Conservation (phyloP, 345 rosid species). For the Euphorbia tirucalli region DNA sequence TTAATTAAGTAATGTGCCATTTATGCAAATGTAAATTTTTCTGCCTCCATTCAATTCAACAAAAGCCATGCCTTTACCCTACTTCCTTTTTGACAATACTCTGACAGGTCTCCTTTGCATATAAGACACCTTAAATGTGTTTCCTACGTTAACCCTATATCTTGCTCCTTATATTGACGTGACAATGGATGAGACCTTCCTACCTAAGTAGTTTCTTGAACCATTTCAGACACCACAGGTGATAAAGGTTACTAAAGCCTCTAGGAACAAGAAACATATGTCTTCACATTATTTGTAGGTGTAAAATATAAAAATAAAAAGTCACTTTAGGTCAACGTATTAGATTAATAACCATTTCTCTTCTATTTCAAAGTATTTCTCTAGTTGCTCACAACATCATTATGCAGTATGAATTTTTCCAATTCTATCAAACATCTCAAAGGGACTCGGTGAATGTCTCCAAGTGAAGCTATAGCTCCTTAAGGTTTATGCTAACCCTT, state of each 20-base stretch:
- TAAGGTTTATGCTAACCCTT: neutral
- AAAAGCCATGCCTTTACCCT: neutral
- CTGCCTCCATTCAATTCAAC: neutral
- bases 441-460: neutral
- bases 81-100: too few relatives aligned
- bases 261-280: too few relatives aligned
- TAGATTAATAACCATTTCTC: neutral
- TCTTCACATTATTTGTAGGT: too few relatives aligned
- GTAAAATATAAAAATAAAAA: neutral
- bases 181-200: neutral
- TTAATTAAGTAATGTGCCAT: slow-evolving; percentile 6
- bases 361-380: neutral
- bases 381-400: neutral
- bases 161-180: neutral
- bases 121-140: neutral
- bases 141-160: neutral
- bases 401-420: neutral
- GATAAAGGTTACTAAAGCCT: neutral
- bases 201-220: neutral
- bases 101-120: neutral
- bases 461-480: neutral
- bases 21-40: neutral
- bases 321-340: neutral
- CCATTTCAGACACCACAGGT: neutral
- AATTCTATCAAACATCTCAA: neutral